Base-by-base conservation (phyloP, 2,329 filamentous ascomycete genomes). In the Ophiostoma triangulosporum region DNA sequence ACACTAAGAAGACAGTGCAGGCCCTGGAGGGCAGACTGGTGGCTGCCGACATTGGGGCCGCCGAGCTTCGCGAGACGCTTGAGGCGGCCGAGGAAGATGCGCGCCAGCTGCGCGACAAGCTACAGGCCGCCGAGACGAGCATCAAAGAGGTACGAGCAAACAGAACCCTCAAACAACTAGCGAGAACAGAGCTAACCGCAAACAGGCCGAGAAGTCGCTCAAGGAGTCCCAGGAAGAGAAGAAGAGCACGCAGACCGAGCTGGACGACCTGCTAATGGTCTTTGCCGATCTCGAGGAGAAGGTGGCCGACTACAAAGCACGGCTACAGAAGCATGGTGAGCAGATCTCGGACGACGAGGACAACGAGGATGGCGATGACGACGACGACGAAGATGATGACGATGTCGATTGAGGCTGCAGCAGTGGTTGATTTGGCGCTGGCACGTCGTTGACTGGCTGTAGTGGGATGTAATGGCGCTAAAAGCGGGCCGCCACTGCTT, bases 261-360 rank as follows among this genome's bases (percentile, higher is more conserved):
- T 91, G 46, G 87, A 93, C 60, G 87, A 93, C 65, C 72, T 91
- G 52, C 70, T 93, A 33, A 85, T 91, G 70, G 83, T 93, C 5
- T 88, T 90, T 66, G 81, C 80, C 14, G 87, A 93, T 63, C 64
- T 89, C 17, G 87, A 93, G 66, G 84, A 88, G 52, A 91, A 90
- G 69, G 73, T 81, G 49, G 74, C 76, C 40, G 80, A 78, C 60
- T 88, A 91, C 64, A 91, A 87, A 75, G 67, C 69, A 64, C 83
- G 79, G 49, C 71, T 89, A 14, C 76, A 77, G 61, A 77, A 75
- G 22, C 70, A 88, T 17, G 85, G 85, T 3, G 78, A 87, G 62
- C 72, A 74, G 56, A 80, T 91, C 9, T 89, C 86, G 1, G 87
- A 91, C 59, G 84, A 72, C n/a, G 86, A 89, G 58, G 83, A 83